Conservation (phyloP, 345 rosid species). For the Sisymbrium altissimum region DNA sequence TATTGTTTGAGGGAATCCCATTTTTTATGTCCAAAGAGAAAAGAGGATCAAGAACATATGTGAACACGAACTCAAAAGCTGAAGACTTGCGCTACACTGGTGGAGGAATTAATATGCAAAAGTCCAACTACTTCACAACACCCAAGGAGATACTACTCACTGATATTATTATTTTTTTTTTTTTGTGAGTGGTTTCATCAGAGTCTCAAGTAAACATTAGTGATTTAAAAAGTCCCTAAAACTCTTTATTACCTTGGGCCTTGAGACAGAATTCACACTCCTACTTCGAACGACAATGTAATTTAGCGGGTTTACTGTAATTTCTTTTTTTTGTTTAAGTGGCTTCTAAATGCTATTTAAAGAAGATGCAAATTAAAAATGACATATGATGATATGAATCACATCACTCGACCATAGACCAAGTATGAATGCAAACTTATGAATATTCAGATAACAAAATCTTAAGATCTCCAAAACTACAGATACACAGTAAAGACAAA, state of each 20-base stretch:
- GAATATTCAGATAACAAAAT: neutral
- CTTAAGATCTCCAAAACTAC: too few species aligned
- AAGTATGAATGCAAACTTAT: conserved; percentile 1
- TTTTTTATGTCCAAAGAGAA: neutral
- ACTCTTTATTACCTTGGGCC: too few species aligned
- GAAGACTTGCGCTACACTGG: conserved; percentile 28
- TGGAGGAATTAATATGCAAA: conserved; percentile 15
- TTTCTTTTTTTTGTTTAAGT: neutral
- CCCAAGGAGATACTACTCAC: conserved; percentile 7
- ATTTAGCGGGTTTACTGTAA: neutral
- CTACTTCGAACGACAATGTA: neutral
- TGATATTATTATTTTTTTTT: neutral
- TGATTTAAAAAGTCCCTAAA: too few species aligned
- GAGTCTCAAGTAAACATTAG: too few species aligned
- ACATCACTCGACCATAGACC: neutral
- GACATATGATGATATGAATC: neutral
- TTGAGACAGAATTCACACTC: neutral
- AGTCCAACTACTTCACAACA: conserved; percentile 24
- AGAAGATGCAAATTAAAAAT: neutral
- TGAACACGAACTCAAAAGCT: conserved; percentile 14
- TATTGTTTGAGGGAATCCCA: neutral
- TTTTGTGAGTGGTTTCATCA: neutral
- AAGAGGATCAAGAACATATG: conserved; percentile 5
- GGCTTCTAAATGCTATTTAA: neutral
- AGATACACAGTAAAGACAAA: too few species aligned